phyloP scores from a whole-genome alignment of 2,329 filamentous ascomycete genomes.

The Chaetomium sp. region DNA sequence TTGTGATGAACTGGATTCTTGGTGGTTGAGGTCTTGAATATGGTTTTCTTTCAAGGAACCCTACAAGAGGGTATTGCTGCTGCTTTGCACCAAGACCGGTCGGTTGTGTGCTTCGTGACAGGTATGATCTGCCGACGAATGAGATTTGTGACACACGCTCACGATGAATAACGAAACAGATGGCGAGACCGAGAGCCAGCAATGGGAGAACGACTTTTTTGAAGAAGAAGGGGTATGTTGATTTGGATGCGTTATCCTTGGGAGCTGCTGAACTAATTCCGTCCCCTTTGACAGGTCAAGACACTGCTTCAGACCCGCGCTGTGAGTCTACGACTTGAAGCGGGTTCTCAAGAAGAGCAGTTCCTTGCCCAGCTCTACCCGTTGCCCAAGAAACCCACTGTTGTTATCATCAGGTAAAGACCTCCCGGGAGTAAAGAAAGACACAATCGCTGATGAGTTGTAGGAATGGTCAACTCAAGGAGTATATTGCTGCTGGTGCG shows the following conservation, averaged over 20 bases:
- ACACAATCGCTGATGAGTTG: conserved; percentile 10
- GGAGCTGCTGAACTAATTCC: conserved; percentile 6
- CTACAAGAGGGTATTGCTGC: conserved; percentile 73
- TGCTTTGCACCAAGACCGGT: conserved; percentile 68
- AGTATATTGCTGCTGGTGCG: conserved; percentile 64
- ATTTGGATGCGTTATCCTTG: not conserved
- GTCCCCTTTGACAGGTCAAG: conserved; percentile 39
- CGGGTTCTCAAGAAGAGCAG: conserved; percentile 71
- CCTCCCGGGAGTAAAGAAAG: not conserved
- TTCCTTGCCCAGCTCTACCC: conserved; percentile 80
- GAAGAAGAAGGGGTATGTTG: conserved; percentile 47
- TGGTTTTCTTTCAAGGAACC: conserved; percentile 72
- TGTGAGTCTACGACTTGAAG: conserved; percentile 62
- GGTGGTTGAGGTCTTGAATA: conserved; percentile 29
- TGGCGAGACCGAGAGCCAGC: conserved; percentile 58
- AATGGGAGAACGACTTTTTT: conserved; percentile 68
- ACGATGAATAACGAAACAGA: conserved; percentile 43
- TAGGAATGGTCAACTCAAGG: conserved; percentile 67
- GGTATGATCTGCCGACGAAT: conserved; percentile 42
- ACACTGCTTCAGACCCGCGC: conserved; percentile 54
- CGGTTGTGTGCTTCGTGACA: conserved; percentile 78
- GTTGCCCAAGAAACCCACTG: conserved; percentile 66
- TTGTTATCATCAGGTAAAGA: conserved; percentile 68
- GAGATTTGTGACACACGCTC: conserved; percentile 6
- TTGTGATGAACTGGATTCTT: too few relatives aligned